phyloP scores from a whole-genome alignment of 2,329 filamentous ascomycete species.

The Aspergillus candidus region DNA sequence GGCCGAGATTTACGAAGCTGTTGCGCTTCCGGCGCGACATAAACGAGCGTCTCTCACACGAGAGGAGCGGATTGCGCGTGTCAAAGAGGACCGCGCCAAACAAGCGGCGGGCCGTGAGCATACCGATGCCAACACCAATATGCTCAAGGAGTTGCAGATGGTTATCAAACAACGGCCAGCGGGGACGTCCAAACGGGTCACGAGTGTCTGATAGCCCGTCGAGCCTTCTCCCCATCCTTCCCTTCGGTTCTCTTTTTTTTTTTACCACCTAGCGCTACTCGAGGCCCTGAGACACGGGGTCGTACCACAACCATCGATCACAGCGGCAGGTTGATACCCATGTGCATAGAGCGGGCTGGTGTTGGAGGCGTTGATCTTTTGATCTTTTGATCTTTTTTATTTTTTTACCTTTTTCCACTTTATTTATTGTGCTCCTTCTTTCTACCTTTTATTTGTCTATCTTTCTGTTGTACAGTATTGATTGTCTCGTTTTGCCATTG shows the following conservation, averaged over 20 bases:
- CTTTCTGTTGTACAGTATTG: constrained; percentile 2
- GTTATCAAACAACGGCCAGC: constrained; percentile 61
- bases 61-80: constrained; percentile 80
- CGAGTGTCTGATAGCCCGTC: constrained; percentile 34
- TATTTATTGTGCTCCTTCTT: constrained; percentile 2
- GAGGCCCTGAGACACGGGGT: constrained; percentile 1
- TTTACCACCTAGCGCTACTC: not conserved
- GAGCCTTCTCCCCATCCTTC: not conserved
- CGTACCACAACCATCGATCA: constrained; percentile 10
- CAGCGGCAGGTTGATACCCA: constrained; percentile 28
- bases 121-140: constrained; percentile 74
- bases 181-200: constrained; percentile 37
- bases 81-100: constrained; percentile 76
- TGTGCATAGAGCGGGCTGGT: constrained; percentile 29
- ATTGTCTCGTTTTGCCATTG: constrained; percentile 5
- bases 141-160: constrained; percentile 89
- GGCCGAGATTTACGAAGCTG: constrained; percentile 84
- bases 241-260: not conserved
- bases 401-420: constrained; percentile 7
- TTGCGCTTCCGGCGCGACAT: constrained; percentile 64
- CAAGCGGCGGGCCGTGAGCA: constrained; percentile 67
- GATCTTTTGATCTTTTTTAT: constrained; percentile 7
- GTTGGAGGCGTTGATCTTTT: constrained; percentile 22
- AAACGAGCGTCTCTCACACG: constrained; percentile 66
- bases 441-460: constrained; percentile 2